phyloP scores from a whole-genome alignment of 306 rosid species.

The Vigna mungo region DNA sequence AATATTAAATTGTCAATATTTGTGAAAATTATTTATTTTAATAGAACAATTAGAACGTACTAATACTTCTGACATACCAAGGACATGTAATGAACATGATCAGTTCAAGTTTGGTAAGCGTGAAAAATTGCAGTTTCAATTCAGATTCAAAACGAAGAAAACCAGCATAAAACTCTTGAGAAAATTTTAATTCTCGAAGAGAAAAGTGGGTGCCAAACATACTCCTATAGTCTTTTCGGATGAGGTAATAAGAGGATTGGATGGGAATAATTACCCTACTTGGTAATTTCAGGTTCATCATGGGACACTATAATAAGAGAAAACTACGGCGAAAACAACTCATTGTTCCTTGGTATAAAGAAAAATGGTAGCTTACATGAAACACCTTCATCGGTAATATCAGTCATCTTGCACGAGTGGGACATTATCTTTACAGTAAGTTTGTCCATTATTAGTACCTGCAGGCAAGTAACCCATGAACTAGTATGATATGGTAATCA shows the following conservation, averaged over 20 bases:
- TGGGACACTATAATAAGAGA: constrained; percentile 33
- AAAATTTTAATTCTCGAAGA: not conserved
- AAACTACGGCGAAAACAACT: not conserved
- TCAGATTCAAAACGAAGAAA: constrained; percentile 17
- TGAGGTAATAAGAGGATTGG: not conserved
- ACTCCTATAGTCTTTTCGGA: not conserved
- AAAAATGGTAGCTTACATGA: constrained; percentile 64
- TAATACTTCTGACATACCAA: not conserved
- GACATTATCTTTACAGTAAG: constrained; percentile 97
- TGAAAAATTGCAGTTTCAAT: constrained; percentile 7
- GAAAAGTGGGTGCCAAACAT: not conserved
- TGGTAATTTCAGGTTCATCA: not conserved
- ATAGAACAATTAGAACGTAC: not conserved
- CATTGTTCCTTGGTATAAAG: not conserved
- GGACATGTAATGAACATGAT: not conserved
- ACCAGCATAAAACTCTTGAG: not conserved
- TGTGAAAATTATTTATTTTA: not conserved
- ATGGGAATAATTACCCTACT: not conserved
- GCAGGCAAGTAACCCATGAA: constrained; percentile 47
- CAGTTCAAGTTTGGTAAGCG: not conserved
- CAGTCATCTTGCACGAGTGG: constrained; percentile 96
- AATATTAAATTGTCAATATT: not conserved
- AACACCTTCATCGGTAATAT: constrained; percentile 94
- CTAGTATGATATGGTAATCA: constrained; percentile 29
- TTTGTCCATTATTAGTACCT: constrained; percentile 98